A percentile compares a stretch with the other conserved stretches of the same genome.
phyloP scores from a whole-genome alignment of 257 asterid species.

The Capsicum pubescens region DNA sequence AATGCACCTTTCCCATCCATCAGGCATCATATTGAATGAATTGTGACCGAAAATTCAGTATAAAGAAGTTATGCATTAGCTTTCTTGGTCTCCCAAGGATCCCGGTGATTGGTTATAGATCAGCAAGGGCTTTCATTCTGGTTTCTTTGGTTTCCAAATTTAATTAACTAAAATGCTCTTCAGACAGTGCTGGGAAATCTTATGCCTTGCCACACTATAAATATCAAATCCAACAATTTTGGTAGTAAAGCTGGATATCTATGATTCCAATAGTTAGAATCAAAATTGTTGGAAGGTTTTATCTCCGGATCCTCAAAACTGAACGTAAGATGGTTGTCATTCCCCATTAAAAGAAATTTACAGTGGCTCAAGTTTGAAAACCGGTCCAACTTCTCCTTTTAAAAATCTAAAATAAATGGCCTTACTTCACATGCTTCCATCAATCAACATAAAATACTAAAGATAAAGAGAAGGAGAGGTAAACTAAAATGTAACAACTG shows the following conservation, averaged over 20 bases:
- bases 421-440: background rate
- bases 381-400: background rate
- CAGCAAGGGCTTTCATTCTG: background rate
- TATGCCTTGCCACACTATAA: background rate
- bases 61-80: background rate
- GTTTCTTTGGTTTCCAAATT: background rate
- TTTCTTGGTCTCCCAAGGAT: conserved; percentile 20
- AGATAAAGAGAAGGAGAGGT: background rate
- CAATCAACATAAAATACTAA: background rate
- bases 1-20: background rate
- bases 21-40: background rate
- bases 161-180: background rate
- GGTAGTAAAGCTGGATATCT: background rate
- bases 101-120: conserved; percentile 14
- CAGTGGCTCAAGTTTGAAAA: background rate
- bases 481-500: background rate
- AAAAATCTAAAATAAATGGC: background rate
- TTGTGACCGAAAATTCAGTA: background rate
- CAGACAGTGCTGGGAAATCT: background rate
- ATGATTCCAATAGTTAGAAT: background rate
- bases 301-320: background rate
- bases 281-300: background rate
- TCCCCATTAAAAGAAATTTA: background rate
- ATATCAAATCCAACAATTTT: conserved; percentile 18
- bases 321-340: background rate